Conservation (phyloP, 768 basidiomycete genomes). For the Suillus tomentosus region DNA sequence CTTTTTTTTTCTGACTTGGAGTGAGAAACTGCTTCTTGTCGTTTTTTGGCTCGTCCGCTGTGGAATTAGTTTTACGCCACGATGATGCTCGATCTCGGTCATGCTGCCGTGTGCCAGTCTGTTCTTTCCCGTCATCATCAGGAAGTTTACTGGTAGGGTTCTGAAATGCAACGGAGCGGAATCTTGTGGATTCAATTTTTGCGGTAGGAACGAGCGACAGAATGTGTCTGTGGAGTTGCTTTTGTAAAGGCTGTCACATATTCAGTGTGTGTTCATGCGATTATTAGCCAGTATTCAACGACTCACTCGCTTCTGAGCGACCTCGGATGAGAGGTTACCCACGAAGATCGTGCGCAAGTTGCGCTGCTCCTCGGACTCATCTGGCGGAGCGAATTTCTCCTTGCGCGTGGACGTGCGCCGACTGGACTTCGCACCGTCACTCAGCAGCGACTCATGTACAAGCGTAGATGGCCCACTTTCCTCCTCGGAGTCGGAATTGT, state of each 20-base stretch:
- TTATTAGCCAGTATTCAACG: background rate
- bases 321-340: constrained; percentile 81
- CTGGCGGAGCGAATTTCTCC: constrained; percentile 56
- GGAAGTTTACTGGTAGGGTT: constrained; percentile 71
- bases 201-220: constrained; percentile 68
- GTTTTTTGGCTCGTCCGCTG: constrained; percentile 42
- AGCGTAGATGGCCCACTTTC: constrained; percentile 38
- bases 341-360: constrained; percentile 89
- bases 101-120: constrained; percentile 44
- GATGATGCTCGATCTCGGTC: constrained; percentile 58
- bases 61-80: constrained; percentile 52
- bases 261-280: constrained; percentile 11
- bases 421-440: constrained; percentile 28
- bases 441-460: constrained; percentile 65
- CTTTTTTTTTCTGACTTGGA: constrained; percentile 85
- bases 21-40: constrained; percentile 72
- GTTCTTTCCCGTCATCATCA: constrained; percentile 32
- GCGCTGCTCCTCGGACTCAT: constrained; percentile 72
- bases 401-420: constrained; percentile 36
- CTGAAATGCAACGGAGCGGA: constrained; percentile 92
- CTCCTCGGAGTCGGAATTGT: constrained; percentile 36
- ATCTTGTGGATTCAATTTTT: constrained; percentile 90
- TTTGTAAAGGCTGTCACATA: constrained; percentile 60
- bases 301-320: constrained; percentile 75
- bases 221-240: constrained; percentile 77